Percentiles rank a stretch among this genome's conserved stretches.
phyloP scores from a whole-genome alignment of 176 grass and related monocot genomes.

The Aegilops bicornis region DNA sequence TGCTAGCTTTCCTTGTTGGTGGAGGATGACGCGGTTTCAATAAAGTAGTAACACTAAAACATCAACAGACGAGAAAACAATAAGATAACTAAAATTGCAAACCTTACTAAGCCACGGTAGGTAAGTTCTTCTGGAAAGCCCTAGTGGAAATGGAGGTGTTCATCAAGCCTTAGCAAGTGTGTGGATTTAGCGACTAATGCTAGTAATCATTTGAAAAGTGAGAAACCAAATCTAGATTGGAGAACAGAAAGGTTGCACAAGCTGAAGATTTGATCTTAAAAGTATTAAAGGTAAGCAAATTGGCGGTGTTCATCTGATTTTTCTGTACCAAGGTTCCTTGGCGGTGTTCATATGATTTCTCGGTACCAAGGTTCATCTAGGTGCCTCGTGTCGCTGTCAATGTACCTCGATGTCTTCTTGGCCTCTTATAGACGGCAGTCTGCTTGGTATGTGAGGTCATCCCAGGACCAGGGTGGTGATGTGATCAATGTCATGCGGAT shows the following conservation, averaged over 20 bases:
- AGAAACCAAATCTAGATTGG: neutral
- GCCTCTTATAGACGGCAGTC: too few species aligned
- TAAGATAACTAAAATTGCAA: neutral
- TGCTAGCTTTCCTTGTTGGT: conserved; percentile 25
- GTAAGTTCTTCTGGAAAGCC: conserved; percentile 1
- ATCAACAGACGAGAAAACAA: neutral
- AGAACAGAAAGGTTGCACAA: neutral
- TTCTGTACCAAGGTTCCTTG: too few species aligned
- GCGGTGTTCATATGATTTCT: too few species aligned
- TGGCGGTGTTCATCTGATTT: too few species aligned
- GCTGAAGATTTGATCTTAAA: neutral
- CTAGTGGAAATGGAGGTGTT: neutral
- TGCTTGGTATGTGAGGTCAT: too few species aligned
- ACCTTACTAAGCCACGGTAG: neutral
- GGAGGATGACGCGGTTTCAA: conserved; percentile 14
- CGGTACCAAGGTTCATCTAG: too few species aligned
- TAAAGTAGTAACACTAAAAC: conserved; percentile 17
- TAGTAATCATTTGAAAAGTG: neutral
- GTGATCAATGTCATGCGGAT: too few species aligned
- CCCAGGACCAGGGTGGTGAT: too few species aligned
- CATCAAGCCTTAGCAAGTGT: neutral
- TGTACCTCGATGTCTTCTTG: too few species aligned
- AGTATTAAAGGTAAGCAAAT: neutral
- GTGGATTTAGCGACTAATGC: conserved; percentile 8
- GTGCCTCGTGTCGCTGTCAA: too few species aligned